phyloP scores from a whole-genome alignment of 78 protist species.

The Dictyostelium brefeldianum region DNA sequence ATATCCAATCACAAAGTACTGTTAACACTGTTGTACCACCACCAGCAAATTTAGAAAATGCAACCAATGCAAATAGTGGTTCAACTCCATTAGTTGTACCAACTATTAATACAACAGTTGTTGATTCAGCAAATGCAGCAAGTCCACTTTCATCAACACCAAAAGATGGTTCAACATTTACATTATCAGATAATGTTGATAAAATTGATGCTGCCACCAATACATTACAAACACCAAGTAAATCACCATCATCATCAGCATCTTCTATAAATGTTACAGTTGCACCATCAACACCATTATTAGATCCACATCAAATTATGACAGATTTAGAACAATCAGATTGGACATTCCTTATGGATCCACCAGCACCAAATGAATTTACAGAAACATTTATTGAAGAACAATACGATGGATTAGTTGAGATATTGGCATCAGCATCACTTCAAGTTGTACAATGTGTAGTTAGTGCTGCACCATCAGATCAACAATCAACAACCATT shows the following conservation, averaged over 20 bases:
- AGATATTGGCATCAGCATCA: constrained; percentile 46
- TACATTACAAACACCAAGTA: not conserved
- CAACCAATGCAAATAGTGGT: not conserved
- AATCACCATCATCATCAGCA: not conserved
- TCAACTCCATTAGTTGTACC: not conserved
- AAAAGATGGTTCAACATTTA: not conserved
- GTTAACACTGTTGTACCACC: not conserved
- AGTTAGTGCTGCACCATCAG: constrained; percentile 33
- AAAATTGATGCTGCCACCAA: not conserved
- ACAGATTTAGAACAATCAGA: constrained; percentile 34
- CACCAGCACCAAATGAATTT: constrained; percentile 48
- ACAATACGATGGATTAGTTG: constrained; percentile 46
- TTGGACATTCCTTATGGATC: constrained; percentile 59
- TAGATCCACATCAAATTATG: constrained; percentile 57
- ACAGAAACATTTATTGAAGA: constrained; percentile 39
- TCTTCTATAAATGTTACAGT: not conserved
- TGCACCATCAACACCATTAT: not conserved
- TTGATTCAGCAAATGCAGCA: not conserved
- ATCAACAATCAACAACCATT: constrained; percentile 45
- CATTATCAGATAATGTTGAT: not conserved
- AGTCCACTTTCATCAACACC: constrained; percentile 3
- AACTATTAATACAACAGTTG: not conserved
- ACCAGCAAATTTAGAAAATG: not conserved
- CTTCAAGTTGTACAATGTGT: constrained; percentile 76
- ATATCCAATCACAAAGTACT: not conserved